Conservation (phyloP, 768 basidiomycete genomes). For the Ramaria sp. region DNA sequence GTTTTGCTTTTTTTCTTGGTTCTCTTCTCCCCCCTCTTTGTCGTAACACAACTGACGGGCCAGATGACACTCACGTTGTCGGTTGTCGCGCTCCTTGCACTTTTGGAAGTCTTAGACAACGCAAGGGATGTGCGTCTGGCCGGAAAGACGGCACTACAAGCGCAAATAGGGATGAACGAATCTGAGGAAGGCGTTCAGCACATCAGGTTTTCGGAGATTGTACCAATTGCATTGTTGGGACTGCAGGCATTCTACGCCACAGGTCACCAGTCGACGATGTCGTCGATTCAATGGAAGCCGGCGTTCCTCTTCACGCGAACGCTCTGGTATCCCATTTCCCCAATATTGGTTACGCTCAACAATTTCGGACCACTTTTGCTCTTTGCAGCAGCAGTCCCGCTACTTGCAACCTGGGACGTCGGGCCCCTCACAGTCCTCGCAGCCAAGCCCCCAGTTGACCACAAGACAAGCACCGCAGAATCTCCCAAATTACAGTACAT, state of each 20-base stretch:
- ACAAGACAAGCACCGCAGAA: not conserved
- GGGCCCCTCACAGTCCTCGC: constrained; percentile 36
- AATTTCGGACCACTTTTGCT: constrained; percentile 65
- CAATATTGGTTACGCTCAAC: constrained; percentile 65
- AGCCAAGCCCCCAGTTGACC: constrained; percentile 9
- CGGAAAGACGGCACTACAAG: no score
- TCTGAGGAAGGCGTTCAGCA: not conserved
- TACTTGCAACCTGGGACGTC: constrained; percentile 78
- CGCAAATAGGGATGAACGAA: no score
- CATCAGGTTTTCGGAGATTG: constrained; percentile 49
- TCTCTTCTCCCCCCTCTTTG: constrained; percentile 48
- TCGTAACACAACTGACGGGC: constrained; percentile 67
- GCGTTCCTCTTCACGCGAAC: constrained; percentile 74
- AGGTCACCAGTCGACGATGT: constrained; percentile 84
- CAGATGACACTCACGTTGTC: constrained; percentile 65
- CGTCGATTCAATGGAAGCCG: constrained; percentile 91
- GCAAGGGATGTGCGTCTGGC: constrained; percentile 51
- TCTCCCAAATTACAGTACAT: not conserved
- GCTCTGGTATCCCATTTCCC: constrained; percentile 63
- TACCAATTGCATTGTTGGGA: constrained; percentile 66
- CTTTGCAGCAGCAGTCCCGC: constrained; percentile 51
- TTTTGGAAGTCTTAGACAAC: constrained; percentile 75
- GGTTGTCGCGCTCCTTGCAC: constrained; percentile 55
- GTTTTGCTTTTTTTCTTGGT: constrained; percentile 77
- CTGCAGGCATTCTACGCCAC: constrained; percentile 75